A percentile compares a stretch with the other conserved stretches of the same genome.
Evolutionary conservation across 1,139 yeast genomes (phyloP).

Genomic region (Komagataea norvegica): DNA sequence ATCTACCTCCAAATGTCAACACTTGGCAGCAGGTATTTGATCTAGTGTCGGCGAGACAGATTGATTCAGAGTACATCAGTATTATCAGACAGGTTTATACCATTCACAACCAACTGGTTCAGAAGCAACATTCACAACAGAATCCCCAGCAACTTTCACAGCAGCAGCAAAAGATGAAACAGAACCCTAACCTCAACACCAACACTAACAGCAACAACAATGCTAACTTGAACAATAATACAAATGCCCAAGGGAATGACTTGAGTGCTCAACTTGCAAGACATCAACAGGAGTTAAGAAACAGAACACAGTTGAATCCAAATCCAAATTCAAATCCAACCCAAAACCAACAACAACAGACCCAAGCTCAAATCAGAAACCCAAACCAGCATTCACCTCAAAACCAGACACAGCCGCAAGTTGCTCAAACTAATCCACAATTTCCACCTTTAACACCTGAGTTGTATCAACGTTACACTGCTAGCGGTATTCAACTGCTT

Average conservation of each 20-base stretch:
- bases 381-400: too few species aligned
- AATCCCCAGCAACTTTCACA: slow-evolving; percentile 6
- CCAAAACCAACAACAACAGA: slow-evolving; percentile 25
- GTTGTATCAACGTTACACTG: slow-evolving; percentile 29
- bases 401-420: slow-evolving; percentile 11
- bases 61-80: slow-evolving; percentile 51
- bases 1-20: slow-evolving; percentile 72
- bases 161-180: slow-evolving; percentile 7
- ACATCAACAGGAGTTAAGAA: slow-evolving; percentile 23
- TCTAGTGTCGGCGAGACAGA: slow-evolving; percentile 52
- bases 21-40: slow-evolving; percentile 85
- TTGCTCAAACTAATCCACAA: neutral
- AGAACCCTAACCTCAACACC: slow-evolving; percentile 19
- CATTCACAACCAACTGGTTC: slow-evolving; percentile 48
- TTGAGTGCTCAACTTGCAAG: slow-evolving; percentile 18
- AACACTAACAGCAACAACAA: slow-evolving; percentile 1
- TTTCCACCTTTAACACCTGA: slow-evolving; percentile 16
- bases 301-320: slow-evolving; percentile 19
- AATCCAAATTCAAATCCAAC: too few species aligned
- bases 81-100: slow-evolving; percentile 57
- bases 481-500: slow-evolving; percentile 34
- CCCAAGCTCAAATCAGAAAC: neutral
- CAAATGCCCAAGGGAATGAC: slow-evolving; percentile 9
- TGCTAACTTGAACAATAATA: slow-evolving; percentile 3
- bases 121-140: slow-evolving; percentile 25